These are phyloP conservation scores for Paramecium tetraurelia DNA, from an alignment of 73 alveolate species.

Conservation along the genomic window DNA sequence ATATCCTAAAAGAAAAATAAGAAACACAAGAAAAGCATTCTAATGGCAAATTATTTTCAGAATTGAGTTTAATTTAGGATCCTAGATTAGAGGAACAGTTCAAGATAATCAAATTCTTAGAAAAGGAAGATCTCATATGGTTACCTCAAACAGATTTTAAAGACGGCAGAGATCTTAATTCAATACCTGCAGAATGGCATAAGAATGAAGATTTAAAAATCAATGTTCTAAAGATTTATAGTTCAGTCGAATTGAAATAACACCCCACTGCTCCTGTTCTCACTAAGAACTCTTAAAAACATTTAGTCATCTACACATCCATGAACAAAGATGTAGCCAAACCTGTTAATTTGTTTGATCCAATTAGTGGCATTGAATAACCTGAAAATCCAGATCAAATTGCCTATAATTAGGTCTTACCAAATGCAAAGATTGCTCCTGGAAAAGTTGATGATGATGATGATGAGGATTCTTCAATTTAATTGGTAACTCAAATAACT, in stretches of 20 bases:
- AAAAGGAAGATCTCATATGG: neutral
- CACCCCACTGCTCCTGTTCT: constrained; percentile 13
- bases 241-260: constrained; percentile 17
- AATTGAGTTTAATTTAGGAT: neutral
- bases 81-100: neutral
- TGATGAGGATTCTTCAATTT: neutral
- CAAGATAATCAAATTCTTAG: neutral
- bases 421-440: neutral
- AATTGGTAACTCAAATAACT: neutral
- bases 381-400: constrained; percentile 39
- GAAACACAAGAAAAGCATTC: neutral
- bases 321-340: constrained; percentile 45
- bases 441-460: neutral
- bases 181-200: neutral
- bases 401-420: neutral
- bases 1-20: neutral
- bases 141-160: neutral
- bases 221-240: neutral
- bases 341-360: constrained; percentile 12
- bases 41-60: neutral
- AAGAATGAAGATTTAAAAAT: neutral
- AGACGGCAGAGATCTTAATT: neutral
- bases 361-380: neutral
- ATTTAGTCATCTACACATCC: constrained; percentile 16
- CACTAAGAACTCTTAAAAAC: neutral